These are phyloP conservation scores for Penicillium odoratum DNA, from an alignment of 495 filamentous ascomycete genomes.

Conservation along the genomic window DNA sequence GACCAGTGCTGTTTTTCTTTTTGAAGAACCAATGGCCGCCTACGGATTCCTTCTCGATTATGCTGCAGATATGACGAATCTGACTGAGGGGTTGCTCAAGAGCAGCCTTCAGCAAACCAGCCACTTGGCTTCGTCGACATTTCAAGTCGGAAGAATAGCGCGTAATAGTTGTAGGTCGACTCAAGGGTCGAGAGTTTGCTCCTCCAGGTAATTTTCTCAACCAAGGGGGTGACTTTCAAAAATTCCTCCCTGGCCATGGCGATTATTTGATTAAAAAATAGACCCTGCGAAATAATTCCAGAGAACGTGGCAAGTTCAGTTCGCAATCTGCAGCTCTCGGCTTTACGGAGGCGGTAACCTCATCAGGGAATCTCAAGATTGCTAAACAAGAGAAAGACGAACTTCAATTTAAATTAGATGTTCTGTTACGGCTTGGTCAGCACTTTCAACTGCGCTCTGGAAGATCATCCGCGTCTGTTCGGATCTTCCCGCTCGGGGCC, in stretches of 20 bases:
- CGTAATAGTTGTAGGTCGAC: constrained; percentile 30
- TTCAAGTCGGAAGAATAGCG: constrained; percentile 39
- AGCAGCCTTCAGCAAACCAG: constrained; percentile 29
- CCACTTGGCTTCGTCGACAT: constrained; percentile 28
- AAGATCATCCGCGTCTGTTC: too few relatives aligned
- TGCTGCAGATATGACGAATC: constrained; percentile 41
- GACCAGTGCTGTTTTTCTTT: constrained; percentile 39
- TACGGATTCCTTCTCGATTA: constrained; percentile 37
- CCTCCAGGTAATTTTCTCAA: constrained; percentile 25
- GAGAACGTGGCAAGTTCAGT: too few relatives aligned
- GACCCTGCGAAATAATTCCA: too few relatives aligned
- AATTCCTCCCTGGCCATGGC: constrained; percentile 12
- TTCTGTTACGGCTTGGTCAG: too few relatives aligned
- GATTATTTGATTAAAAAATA: background rate
- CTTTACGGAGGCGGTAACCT: too few relatives aligned
- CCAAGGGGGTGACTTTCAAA: constrained; percentile 15
- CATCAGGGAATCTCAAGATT: too few relatives aligned
- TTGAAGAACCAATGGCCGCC: constrained; percentile 43
- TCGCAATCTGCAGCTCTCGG: too few relatives aligned
- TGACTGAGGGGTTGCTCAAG: constrained; percentile 45
- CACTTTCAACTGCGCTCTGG: too few relatives aligned
- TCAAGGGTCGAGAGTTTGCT: constrained; percentile 25
- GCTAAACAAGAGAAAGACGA: too few relatives aligned
- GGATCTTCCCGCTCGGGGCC: too few relatives aligned
- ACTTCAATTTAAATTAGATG: too few relatives aligned